phyloP scores from a whole-genome alignment of 306 rosid genomes.

The Gastrolobium villosum region DNA sequence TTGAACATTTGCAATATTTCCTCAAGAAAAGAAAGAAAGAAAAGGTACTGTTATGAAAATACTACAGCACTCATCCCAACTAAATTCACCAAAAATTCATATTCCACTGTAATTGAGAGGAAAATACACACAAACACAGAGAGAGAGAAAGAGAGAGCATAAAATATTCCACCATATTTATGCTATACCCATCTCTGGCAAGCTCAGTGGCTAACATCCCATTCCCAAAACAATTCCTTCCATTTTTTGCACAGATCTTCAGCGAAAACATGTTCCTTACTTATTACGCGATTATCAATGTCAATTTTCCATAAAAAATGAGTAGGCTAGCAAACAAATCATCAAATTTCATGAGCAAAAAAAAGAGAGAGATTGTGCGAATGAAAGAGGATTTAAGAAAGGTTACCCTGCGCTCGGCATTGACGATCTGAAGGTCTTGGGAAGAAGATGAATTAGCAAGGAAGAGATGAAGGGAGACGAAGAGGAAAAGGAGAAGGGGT shows the following conservation, averaged over 20 bases:
- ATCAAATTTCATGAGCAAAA: neutral
- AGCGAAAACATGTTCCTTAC: neutral
- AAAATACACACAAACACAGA: neutral
- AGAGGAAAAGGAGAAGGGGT: constrained; percentile 48
- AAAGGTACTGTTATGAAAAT: constrained; percentile 3
- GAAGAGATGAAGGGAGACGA: constrained; percentile 50
- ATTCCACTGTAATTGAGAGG: neutral
- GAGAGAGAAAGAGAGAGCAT: too few species aligned
- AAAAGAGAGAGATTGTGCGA: neutral
- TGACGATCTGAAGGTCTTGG: constrained; percentile 76
- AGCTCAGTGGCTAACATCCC: neutral
- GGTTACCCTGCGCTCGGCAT: constrained; percentile 94
- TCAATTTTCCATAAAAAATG: neutral
- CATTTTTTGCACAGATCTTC: constrained; percentile 38
- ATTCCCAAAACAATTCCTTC: neutral
- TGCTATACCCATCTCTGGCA: constrained; percentile 28
- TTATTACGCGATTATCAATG: neutral
- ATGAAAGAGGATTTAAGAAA: neutral
- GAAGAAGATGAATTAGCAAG: constrained; percentile 58
- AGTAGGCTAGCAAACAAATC: neutral
- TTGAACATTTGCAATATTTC: constrained; percentile 31
- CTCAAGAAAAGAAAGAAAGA: neutral
- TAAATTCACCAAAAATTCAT: constrained; percentile 19
- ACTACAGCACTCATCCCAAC: neutral
- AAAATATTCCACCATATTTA: neutral